Evolutionary conservation across 2,329 filamentous ascomycete species (phyloP).

Genomic region (Leptosphaerulina australis): DNA sequence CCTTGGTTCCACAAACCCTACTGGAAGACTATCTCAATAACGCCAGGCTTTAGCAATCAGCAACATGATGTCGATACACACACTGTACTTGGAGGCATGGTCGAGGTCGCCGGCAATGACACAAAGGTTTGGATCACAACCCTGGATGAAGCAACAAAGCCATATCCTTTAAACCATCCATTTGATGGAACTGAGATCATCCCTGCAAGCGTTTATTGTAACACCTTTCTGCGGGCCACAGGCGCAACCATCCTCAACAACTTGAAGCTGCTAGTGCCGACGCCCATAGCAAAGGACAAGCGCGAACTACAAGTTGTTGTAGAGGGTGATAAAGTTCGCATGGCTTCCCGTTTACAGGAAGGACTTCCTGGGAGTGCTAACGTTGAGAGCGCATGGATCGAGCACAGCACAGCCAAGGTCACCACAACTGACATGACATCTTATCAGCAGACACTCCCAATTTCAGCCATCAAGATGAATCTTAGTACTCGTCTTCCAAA

Average conservation of each 20-base stretch:
- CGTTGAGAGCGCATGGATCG: constrained; percentile 39
- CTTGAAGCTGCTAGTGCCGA: constrained; percentile 47
- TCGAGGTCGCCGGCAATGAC: constrained; percentile 20
- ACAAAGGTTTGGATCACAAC: constrained; percentile 35
- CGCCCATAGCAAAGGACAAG: constrained; percentile 42
- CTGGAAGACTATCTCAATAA: constrained; percentile 25
- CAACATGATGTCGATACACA: constrained; percentile 26
- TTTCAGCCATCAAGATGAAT: constrained; percentile 35
- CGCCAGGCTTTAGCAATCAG: background rate
- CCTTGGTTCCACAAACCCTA: constrained; percentile 37
- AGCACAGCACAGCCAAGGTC: constrained; percentile 38
- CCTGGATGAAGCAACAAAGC: constrained; percentile 48
- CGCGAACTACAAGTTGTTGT: constrained; percentile 50
- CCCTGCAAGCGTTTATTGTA: constrained; percentile 52
- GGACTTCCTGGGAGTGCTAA: constrained; percentile 4
- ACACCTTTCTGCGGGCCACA: constrained; percentile 50
- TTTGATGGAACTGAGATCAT: constrained; percentile 53
- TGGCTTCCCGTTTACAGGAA: constrained; percentile 44
- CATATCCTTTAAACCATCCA: constrained; percentile 52
- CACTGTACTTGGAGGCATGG: constrained; percentile 21
- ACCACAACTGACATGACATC: constrained; percentile 15
- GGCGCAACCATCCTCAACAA: constrained; percentile 37
- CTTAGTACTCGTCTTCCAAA: constrained; percentile 35
- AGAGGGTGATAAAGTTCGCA: constrained; percentile 37
- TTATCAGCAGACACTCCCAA: constrained; percentile 24